A percentile compares a stretch with the other conserved stretches of the same genome.
These are phyloP conservation scores for Pestalotiopsis fici DNA, from an alignment of 2,329 filamentous ascomycete genomes.

Conservation along the genomic window DNA sequence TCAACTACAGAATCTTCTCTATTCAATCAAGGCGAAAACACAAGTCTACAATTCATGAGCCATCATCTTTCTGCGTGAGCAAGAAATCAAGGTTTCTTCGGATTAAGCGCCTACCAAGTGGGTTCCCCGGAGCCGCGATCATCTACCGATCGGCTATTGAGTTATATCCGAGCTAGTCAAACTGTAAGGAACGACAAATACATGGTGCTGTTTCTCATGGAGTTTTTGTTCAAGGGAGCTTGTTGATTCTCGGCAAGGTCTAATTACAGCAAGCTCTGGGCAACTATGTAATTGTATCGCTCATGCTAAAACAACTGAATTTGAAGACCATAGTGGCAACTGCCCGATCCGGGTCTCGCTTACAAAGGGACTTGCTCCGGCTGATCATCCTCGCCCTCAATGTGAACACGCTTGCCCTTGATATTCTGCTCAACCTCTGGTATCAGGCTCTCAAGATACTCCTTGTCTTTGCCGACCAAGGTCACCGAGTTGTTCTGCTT, in stretches of 20 bases:
- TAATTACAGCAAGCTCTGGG: background rate
- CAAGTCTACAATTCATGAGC: background rate
- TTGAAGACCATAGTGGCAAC: background rate
- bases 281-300: background rate
- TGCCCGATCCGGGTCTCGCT: background rate
- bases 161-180: background rate
- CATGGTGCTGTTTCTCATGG: background rate
- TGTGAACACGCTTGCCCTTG: slow-evolving; percentile 66
- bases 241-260: background rate
- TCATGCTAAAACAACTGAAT: background rate
- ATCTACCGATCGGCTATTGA: background rate
- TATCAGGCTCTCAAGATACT: slow-evolving; percentile 77
- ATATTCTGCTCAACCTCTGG: slow-evolving; percentile 77
- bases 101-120: background rate
- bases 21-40: no score
- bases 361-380: background rate
- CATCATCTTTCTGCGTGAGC: background rate
- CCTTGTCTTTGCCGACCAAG: slow-evolving; percentile 75
- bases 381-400: slow-evolving; percentile 73
- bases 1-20: background rate
- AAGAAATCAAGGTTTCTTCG: background rate
- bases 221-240: background rate
- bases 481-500: slow-evolving; percentile 89
- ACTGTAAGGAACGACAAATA: background rate
- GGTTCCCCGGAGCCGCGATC: background rate